Evolutionary conservation across 225 moss, liverwort and hornwort genomes (phyloP).

Genomic region (Anthoceros angustus): DNA sequence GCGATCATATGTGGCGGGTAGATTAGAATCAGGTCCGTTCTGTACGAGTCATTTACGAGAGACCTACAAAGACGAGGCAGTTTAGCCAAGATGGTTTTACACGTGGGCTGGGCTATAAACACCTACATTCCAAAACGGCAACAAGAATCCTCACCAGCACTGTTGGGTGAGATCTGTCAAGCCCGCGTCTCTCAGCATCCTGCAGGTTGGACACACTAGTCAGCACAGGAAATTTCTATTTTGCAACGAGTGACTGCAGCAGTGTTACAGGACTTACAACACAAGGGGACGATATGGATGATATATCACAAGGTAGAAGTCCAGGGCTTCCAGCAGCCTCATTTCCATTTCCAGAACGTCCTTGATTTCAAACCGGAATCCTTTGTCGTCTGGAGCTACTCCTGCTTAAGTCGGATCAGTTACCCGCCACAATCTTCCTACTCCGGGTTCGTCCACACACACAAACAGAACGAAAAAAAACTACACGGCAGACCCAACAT

Average conservation of each 20-base stretch:
- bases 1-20: conserved; percentile 98
- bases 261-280: conserved; percentile 26
- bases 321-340: conserved; percentile 84
- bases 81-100: not conserved
- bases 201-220: conserved; percentile 16
- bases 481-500: not conserved
- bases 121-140: not conserved
- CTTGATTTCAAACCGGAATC: conserved; percentile 66
- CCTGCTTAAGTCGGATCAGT: not conserved
- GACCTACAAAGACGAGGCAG: conserved; percentile 28
- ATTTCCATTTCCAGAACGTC: conserved; percentile 99
- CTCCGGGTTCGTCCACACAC: not conserved
- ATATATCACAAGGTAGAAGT: conserved; percentile 89
- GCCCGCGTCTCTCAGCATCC: conserved; percentile 74
- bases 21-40: conserved; percentile 90
- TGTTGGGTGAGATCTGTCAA: conserved; percentile 55
- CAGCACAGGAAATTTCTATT: not conserved
- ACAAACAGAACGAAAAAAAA: not conserved
- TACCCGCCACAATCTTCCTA: too few species aligned
- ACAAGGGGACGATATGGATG: conserved; percentile 93
- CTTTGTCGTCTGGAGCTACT: conserved; percentile 75
- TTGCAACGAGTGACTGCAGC: not conserved
- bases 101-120: not conserved
- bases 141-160: conserved; percentile 35
- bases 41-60: conserved; percentile 84